phyloP scores from a whole-genome alignment of 768 basidiomycete genomes.

The Termitomyces sp. region DNA sequence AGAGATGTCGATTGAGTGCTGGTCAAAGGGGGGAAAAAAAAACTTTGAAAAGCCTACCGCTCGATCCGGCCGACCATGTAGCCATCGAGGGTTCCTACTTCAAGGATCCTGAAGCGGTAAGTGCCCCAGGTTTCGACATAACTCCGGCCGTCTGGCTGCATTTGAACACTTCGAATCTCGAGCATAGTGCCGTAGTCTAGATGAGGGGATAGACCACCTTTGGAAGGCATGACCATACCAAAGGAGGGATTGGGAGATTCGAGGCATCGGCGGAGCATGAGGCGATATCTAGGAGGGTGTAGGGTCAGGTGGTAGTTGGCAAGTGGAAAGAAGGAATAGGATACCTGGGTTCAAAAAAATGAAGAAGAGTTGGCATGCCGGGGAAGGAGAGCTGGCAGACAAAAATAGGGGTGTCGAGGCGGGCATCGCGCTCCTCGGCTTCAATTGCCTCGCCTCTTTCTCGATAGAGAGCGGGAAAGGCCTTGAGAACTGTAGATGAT shows the following conservation, averaged over 20 bases:
- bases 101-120: conserved; percentile 82
- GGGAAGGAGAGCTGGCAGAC: conserved; percentile 90
- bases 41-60: conserved; percentile 25
- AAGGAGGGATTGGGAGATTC: conserved; percentile 74
- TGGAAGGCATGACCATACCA: conserved; percentile 85
- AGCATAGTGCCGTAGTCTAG: conserved; percentile 92
- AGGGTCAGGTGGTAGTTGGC: background rate
- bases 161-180: conserved; percentile 80
- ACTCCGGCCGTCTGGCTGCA: conserved; percentile 86
- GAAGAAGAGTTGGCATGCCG: conserved; percentile 82
- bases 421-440: conserved; percentile 72
- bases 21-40: background rate
- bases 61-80: conserved; percentile 87
- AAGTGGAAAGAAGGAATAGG: conserved; percentile 4
- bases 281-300: conserved; percentile 57
- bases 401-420: conserved; percentile 89
- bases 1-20: background rate
- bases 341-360: conserved; percentile 89
- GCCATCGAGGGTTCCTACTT: conserved; percentile 81
- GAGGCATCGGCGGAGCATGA: conserved; percentile 96
- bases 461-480: conserved; percentile 63
- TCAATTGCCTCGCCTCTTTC: conserved; percentile 60
- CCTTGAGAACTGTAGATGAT: conserved; percentile 51
- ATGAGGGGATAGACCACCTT: conserved; percentile 32
- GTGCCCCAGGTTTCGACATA: conserved; percentile 66